These are phyloP conservation scores for Purshia tridentata DNA, from an alignment of 306 rosid genomes.

Conservation along the genomic window DNA sequence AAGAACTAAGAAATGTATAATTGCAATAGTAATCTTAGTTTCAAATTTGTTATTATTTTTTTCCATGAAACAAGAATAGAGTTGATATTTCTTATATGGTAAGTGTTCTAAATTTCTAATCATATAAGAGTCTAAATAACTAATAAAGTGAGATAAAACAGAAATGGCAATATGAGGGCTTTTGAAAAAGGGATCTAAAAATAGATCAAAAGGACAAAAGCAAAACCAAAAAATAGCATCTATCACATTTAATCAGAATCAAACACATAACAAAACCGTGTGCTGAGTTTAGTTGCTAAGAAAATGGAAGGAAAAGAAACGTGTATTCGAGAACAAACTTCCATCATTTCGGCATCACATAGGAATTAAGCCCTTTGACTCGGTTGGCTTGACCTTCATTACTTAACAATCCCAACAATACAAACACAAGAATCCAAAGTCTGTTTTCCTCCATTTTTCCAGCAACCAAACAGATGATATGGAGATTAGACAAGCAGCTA, in stretches of 20 bases:
- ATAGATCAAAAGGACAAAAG: not conserved
- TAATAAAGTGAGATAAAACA: too few relatives aligned
- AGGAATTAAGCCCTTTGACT: not conserved
- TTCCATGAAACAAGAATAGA: too few relatives aligned
- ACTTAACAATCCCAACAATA: slow-evolving; percentile 7
- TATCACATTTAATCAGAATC: not conserved
- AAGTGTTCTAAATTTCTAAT: too few relatives aligned
- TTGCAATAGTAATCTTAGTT: too few relatives aligned
- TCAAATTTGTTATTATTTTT: too few relatives aligned
- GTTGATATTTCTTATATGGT: too few relatives aligned
- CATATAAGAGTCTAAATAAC: too few relatives aligned
- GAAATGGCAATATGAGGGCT: not conserved
- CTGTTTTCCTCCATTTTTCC: not conserved
- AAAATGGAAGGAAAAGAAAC: slow-evolving; percentile 14
- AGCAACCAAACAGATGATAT: slow-evolving; percentile 10
- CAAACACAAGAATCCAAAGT: not conserved
- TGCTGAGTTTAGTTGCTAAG: slow-evolving; percentile 2
- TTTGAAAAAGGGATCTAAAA: too few relatives aligned
- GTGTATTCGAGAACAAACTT: not conserved
- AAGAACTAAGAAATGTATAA: too few relatives aligned
- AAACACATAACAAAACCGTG: not conserved
- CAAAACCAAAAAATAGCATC: too few relatives aligned
- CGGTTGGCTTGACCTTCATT: slow-evolving; percentile 5
- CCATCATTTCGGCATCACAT: not conserved
- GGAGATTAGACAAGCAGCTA: too few relatives aligned